phyloP scores from a whole-genome alignment of 345 rosid species.

The Camelina sativa region DNA sequence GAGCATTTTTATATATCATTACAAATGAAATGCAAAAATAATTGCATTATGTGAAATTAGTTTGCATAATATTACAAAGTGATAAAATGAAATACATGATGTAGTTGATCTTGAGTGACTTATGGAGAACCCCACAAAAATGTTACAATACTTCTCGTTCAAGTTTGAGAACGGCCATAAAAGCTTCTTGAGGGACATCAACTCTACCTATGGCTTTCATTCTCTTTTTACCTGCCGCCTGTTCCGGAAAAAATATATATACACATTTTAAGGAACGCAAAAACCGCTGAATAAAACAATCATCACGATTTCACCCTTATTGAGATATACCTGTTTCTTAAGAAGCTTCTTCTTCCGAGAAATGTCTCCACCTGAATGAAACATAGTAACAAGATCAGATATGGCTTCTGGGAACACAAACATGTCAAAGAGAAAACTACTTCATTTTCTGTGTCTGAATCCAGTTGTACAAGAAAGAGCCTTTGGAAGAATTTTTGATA shows the following conservation, averaged over 20 bases:
- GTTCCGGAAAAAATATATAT: neutral
- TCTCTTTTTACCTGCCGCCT: constrained; percentile 99
- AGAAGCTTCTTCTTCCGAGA: constrained; percentile 95
- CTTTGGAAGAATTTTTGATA: neutral
- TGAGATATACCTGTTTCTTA: constrained; percentile 76
- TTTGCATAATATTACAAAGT: constrained; percentile 22
- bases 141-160: constrained; percentile 82
- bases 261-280: neutral
- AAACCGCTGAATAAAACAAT: neutral
- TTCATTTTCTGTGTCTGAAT: neutral
- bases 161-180: constrained; percentile 97
- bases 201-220: constrained; percentile 98
- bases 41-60: constrained; percentile 8
- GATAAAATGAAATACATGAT: neutral
- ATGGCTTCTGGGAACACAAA: constrained; percentile 6
- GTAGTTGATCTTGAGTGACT: constrained; percentile 25
- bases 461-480: neutral
- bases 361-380: constrained; percentile 82
- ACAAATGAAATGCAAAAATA: neutral
- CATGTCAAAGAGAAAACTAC: neutral
- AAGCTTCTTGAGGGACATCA: constrained; percentile 99
- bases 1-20: neutral
- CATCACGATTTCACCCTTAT: neutral
- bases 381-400: constrained; percentile 29
- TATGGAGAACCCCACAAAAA: neutral